Conservation (phyloP, 495 filamentous ascomycete species). For the Hypoxylon crocopeplum region DNA sequence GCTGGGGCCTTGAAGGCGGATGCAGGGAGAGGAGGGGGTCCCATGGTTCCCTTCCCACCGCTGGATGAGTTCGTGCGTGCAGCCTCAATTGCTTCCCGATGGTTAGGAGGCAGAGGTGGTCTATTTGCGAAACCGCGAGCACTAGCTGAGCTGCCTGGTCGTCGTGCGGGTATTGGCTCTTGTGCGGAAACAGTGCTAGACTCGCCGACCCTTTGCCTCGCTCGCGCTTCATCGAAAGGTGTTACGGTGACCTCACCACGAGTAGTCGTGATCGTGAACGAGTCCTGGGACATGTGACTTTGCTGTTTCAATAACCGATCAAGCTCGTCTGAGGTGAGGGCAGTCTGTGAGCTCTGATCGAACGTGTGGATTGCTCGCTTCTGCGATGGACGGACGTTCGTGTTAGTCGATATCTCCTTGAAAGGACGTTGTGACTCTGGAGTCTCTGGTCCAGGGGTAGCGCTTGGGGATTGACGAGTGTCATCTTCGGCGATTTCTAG, state of each 20-base stretch:
- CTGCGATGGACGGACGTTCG: conserved; percentile 39
- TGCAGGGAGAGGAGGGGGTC: conserved; percentile 82
- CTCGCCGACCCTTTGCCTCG: conserved; percentile 44
- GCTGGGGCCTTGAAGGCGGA: conserved; percentile 68
- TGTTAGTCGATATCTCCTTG: conserved; percentile 51
- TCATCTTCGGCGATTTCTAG: conserved; percentile 64
- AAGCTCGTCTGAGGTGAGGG: conserved; percentile 73
- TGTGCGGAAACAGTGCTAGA: conserved; percentile 20
- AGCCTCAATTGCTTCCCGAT: conserved; percentile 82
- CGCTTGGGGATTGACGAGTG: conserved; percentile 52
- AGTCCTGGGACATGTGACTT: conserved; percentile 6
- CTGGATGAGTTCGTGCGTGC: conserved; percentile 62
- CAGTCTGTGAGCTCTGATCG: conserved; percentile 77
- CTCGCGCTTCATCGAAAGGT: conserved; percentile 35
- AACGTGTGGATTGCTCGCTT: conserved; percentile 51
- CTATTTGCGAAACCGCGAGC: conserved; percentile 45
- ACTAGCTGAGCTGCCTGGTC: conserved; percentile 77
- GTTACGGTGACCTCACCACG: conserved; percentile 29
- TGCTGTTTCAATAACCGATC: conserved; percentile 65
- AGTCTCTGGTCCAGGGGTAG: conserved; percentile 43
- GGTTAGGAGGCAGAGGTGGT: conserved; percentile 82
- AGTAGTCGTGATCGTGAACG: conserved; percentile 26
- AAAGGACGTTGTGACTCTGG: conserved; percentile 52
- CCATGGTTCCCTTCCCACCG: conserved; percentile 70
- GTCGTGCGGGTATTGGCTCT: conserved; percentile 41